Base-by-base conservation (phyloP, 1,284 basidiomycete species). In the Trichosporon sp. region DNA sequence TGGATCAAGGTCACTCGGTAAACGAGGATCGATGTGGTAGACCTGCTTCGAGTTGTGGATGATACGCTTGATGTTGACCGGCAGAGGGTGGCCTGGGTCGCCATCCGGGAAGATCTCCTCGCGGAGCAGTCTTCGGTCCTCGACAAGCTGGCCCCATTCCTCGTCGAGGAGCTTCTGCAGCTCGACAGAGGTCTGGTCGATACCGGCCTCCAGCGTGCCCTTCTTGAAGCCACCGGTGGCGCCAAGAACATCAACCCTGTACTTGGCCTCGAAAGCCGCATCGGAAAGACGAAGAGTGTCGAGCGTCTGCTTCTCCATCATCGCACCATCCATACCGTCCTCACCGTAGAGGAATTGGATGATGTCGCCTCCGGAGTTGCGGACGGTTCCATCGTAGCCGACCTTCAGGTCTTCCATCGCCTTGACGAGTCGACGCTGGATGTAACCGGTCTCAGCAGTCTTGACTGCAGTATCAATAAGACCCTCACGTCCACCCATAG, bases 401-500 rank as follows among this genome's bases (percentile, higher is more conserved):
- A 98, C 95, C 86, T 92, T 92, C 44, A 99, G 89, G 70, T 99
- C 96, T 80, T 99, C 96, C 72, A 99, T 83, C 1, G 95, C 96
- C 82, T 99, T 99, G 73, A 99, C 95, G 67, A 99, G 84, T 70
- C 95, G 91, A 74, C 95, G 91, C 80, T 99, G 96, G 73, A 99
- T 99, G 80, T 99, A 99, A 73, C 96, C 96, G 0, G 96, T 99
- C 82, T 99, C 96, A 57, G 96, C 96, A 7, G 96, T 99, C 84
- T 99, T 99, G 81, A 99, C 95, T 31, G 96, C 96, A 2, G 96
- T 99, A 85, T 99, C 96, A 73, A 99, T 98, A 61, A 99, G 83
- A 85, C 96, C 96, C 81, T 99, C 96, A 74, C 96, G 90, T 83
- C 96, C 96, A 74, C 95, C 95, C 96, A 99, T 99, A 62, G 96